Base-by-base conservation (phyloP, 1,284 basidiomycete genomes). In the Stereum hirsutum region DNA sequence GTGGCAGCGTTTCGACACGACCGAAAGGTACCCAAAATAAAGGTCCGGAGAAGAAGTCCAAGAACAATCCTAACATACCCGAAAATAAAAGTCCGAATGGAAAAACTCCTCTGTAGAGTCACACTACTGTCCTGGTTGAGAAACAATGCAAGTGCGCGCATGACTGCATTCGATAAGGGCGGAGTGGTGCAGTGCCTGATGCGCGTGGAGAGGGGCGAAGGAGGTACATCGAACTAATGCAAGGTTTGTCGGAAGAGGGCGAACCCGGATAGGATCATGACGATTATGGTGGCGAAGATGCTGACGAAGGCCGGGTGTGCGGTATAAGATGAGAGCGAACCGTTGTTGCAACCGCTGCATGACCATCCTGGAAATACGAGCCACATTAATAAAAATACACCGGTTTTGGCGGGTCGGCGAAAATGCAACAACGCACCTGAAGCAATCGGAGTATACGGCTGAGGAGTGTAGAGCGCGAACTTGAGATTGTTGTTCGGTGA, bases 401-500 rank as follows among this genome's bases (percentile, higher is more conserved):
- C 37, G 15, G 33, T 20, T 11, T 1, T 11, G 2, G 28, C 28
- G 3, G 17, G 35, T 26, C 35, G 34, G 39, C 41, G 14, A 39
- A 34, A 48, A 3, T 43, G 36, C 45, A 37, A 33, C 23, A 8
- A 40, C 28, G 39, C 8, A 84, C 89, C 78, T 69, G 77, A 74
- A 1, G 75, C 57, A 5, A 93, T 56, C 10, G 82, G 74, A 0
- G 84, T 89, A 59, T 93, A 93, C 6, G 72, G 39, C 52, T 78
- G 75, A 0, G 92, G 91, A 1, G 80, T 81, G 61, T 96, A 97
- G 56, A 97, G 62, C 39, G 88, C 89, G 64, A 97, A 96, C 53
- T 74, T 68, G 34, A 89, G 65, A 3, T 73, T 72, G 28, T 69
- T 70, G 58, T 92, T 91, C 39, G 82, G 77, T 45, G 66, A 66